These are phyloP conservation scores for Arthrobotrys musiformis DNA, from an alignment of 2,329 filamentous ascomycete genomes.

Conservation along the genomic window DNA sequence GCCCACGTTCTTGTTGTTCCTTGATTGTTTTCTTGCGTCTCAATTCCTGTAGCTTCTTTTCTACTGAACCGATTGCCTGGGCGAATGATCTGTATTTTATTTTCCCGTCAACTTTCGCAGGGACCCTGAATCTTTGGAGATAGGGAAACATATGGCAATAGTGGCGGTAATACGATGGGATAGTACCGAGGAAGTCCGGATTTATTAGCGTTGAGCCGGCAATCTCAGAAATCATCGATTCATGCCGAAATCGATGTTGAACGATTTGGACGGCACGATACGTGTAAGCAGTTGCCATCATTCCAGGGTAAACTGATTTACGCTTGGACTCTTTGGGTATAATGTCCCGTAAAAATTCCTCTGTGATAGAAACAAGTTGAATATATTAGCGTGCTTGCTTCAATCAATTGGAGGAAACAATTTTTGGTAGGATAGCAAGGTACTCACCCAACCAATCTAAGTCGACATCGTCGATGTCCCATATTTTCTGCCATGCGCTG, in stretches of 20 bases:
- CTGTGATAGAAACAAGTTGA: no score
- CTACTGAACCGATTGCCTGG: background rate
- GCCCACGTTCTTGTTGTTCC: background rate
- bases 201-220: background rate
- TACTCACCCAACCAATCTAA: slow-evolving; percentile 11
- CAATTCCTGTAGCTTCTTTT: no score
- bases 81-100: background rate
- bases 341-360: background rate
- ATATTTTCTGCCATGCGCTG: background rate
- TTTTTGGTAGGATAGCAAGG: background rate
- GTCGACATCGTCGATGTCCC: slow-evolving; percentile 20
- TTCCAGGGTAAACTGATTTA: background rate
- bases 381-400: no score
- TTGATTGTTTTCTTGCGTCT: background rate
- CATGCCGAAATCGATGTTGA: background rate
- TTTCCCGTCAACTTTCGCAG: background rate
- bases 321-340: background rate
- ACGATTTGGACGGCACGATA: slow-evolving; percentile 15
- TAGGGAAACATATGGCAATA: background rate
- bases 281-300: background rate
- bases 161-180: background rate
- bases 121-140: background rate
- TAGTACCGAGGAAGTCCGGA: background rate
- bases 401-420: no score
- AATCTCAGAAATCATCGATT: background rate